Conservation (phyloP, 2,329 filamentous ascomycete genomes). For the Exophiala sp. region DNA sequence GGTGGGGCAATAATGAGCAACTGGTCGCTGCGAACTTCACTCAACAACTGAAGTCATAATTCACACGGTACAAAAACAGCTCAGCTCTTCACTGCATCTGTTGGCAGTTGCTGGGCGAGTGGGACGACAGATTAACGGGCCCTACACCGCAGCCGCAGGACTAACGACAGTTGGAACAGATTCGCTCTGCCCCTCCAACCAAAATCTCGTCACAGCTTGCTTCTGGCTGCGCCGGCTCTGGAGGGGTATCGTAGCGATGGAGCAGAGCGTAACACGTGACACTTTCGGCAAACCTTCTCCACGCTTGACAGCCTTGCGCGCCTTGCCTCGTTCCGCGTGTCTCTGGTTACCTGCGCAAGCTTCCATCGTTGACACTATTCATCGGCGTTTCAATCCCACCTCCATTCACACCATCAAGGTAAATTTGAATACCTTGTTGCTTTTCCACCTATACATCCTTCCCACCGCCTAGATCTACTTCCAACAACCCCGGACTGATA, state of each 20-base stretch:
- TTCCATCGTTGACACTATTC: slow-evolving; percentile 1
- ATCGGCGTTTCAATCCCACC: neutral
- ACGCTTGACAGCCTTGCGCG: neutral
- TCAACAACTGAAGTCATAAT: slow-evolving; percentile 6
- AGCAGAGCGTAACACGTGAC: slow-evolving; percentile 6
- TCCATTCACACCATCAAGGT: neutral
- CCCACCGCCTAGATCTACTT: no score
- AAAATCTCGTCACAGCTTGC: slow-evolving; percentile 4
- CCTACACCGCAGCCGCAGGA: no score
- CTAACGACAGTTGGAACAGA: neutral
- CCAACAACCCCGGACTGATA: no score
- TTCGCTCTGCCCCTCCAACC: neutral
- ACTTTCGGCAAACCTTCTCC: slow-evolving; percentile 11
- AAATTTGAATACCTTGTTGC: no score
- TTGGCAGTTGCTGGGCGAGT: neutral
- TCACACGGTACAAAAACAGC: no score
- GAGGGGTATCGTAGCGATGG: neutral
- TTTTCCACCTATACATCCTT: no score
- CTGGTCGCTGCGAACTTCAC: slow-evolving; percentile 17
- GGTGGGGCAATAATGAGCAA: slow-evolving; percentile 18
- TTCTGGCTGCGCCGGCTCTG: neutral
- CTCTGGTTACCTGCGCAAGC: slow-evolving; percentile 23
- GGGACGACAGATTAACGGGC: neutral
- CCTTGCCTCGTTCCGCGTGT: slow-evolving; percentile 14
- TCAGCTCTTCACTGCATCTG: neutral